Percentiles rank a stretch among this genome's conserved stretches.
Evolutionary conservation across 2,329 filamentous ascomycete genomes (phyloP).

Genomic region (Fusarium redolens): DNA sequence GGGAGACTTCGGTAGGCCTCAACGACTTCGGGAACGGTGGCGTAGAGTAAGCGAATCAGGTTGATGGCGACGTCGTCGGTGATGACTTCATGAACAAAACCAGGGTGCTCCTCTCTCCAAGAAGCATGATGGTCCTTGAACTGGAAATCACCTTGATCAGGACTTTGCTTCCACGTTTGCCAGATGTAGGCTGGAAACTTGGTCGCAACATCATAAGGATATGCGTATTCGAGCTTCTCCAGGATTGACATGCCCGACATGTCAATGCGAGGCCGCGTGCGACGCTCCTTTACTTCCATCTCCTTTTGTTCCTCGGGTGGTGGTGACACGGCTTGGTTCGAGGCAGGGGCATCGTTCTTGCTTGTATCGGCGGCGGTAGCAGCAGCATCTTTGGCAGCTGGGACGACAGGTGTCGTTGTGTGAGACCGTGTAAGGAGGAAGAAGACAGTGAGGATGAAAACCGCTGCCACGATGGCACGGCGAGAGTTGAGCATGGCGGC

Average conservation of each 20-base stretch:
- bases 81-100: conserved; percentile 96
- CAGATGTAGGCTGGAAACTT: conserved; percentile 98
- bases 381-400: conserved; percentile 27
- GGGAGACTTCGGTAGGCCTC: conserved; percentile 81
- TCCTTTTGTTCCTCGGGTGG: conserved; percentile 29
- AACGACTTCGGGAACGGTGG: conserved; percentile 80
- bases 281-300: conserved; percentile 36
- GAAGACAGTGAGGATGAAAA: conserved; percentile 75
- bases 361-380: conserved; percentile 28
- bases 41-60: conserved; percentile 87
- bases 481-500: conserved; percentile 79
- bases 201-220: conserved; percentile 86
- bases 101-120: conserved; percentile 88
- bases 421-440: conserved; percentile 75
- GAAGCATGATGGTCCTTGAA: conserved; percentile 88
- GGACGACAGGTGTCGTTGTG: conserved; percentile 41
- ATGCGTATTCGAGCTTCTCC: conserved; percentile 91
- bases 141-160: conserved; percentile 79
- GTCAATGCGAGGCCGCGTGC: conserved; percentile 66
- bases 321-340: conserved; percentile 33
- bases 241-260: conserved; percentile 76
- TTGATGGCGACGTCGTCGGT: conserved; percentile 88
- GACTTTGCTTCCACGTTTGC: conserved; percentile 97
- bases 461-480: conserved; percentile 78
- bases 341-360: conserved; percentile 37